phyloP scores from a whole-genome alignment of 345 rosid species.

The Trapa incisa region DNA sequence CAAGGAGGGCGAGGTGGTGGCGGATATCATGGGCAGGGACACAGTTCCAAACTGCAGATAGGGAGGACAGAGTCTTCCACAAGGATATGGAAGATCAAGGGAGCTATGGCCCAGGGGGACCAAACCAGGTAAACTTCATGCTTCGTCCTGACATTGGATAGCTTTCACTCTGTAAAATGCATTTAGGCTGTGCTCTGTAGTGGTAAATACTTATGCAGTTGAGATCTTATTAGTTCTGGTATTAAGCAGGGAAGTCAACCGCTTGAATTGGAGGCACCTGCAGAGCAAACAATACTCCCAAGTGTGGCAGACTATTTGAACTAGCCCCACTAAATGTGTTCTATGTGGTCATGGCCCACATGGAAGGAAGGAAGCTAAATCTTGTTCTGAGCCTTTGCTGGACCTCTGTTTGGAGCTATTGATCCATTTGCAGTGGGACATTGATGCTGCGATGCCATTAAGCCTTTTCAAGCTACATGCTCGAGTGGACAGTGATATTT shows the following conservation, averaged over 20 bases:
- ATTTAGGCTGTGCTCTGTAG: conserved; percentile 8
- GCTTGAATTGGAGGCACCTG: neutral
- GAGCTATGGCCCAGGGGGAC: conserved; percentile 27
- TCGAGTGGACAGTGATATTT: neutral
- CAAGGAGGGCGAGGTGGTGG: conserved; percentile 10
- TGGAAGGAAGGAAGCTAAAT: no score
- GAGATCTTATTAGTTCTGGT: neutral
- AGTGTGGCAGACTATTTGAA: neutral
- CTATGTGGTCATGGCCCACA: no score
- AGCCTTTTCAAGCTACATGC: no score
- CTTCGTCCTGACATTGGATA: neutral
- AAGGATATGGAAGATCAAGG: conserved; percentile 31
- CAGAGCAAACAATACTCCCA: neutral
- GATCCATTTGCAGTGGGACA: neutral
- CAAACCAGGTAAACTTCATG: conserved; percentile 1
- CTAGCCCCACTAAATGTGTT: neutral
- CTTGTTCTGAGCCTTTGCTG: no score
- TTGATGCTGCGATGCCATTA: neutral
- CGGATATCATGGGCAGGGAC: conserved; percentile 13
- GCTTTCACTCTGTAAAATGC: neutral
- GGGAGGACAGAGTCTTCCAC: conserved; percentile 25
- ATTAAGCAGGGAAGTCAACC: conserved; percentile 23
- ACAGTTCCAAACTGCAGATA: conserved; percentile 14
- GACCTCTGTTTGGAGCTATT: neutral
- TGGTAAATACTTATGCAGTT: conserved; percentile 19